These are phyloP conservation scores for Triglochin maritima DNA, from an alignment of 106 monocot genomes.

Conservation along the genomic window DNA sequence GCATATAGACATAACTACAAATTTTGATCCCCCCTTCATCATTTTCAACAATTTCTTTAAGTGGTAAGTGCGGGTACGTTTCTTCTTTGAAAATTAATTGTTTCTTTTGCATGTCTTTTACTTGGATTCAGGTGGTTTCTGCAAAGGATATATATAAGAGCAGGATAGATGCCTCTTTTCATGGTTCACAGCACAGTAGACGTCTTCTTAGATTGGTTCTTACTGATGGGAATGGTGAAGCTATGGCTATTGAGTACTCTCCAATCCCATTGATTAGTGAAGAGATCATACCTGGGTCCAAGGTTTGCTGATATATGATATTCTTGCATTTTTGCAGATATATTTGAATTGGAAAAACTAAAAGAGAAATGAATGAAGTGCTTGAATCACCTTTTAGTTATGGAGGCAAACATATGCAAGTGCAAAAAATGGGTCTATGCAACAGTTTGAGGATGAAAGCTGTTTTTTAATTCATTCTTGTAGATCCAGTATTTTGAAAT, in stretches of 20 bases:
- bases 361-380: too few species aligned
- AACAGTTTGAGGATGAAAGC: too few species aligned
- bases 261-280: conserved; percentile 47
- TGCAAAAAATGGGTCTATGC: too few species aligned
- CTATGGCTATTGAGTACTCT: conserved; percentile 58
- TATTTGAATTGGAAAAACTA: background rate
- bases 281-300: conserved; percentile 71
- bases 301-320: conserved; percentile 35
- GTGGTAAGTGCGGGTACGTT: background rate
- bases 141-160: conserved; percentile 63
- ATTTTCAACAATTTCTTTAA: too few species aligned
- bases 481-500: too few species aligned
- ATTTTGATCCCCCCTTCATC: too few species aligned
- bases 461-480: too few species aligned
- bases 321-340: background rate
- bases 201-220: conserved; percentile 83
- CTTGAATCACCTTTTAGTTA: too few species aligned
- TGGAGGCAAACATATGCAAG: too few species aligned
- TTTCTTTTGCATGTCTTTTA: background rate
- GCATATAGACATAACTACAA: background rate
- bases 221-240: conserved; percentile 73
- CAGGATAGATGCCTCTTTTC: conserved; percentile 54
- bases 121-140: conserved; percentile 51
- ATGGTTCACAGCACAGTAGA: conserved; percentile 15
- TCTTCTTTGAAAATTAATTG: background rate